These are phyloP conservation scores for Gymnopilus junonius DNA, from an alignment of 768 basidiomycete species.

Conservation along the genomic window DNA sequence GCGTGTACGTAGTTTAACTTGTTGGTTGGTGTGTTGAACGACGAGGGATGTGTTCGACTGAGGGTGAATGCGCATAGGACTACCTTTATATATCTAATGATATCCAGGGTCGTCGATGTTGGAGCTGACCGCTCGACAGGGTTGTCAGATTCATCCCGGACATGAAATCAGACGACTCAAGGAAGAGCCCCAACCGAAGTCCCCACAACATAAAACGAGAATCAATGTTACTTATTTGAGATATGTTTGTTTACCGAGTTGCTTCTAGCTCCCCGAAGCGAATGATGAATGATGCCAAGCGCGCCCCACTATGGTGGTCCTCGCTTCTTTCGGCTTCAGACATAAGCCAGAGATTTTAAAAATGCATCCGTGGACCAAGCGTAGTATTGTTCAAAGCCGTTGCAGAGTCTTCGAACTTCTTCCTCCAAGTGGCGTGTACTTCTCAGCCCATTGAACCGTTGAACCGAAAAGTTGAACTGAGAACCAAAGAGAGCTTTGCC, in stretches of 20 bases:
- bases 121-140: neutral
- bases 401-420: neutral
- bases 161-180: neutral
- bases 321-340: neutral
- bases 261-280: neutral
- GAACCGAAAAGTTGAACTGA: neutral
- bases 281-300: neutral
- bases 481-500: neutral
- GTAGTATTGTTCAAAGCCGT: neutral
- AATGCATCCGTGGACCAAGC: too few species aligned
- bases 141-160: neutral
- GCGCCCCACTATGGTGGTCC: neutral
- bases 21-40: neutral
- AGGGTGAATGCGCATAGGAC: neutral
- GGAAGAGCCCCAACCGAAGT: neutral
- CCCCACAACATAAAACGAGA: neutral
- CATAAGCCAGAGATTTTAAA: neutral
- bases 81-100: neutral
- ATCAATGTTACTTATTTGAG: neutral
- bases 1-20: neutral
- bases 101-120: neutral
- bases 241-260: neutral
- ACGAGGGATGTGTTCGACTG: conserved; percentile 1
- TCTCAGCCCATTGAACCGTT: neutral
- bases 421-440: neutral